These are phyloP conservation scores for Auricularia cornea DNA, from an alignment of 768 basidiomycete genomes.

Conservation along the genomic window DNA sequence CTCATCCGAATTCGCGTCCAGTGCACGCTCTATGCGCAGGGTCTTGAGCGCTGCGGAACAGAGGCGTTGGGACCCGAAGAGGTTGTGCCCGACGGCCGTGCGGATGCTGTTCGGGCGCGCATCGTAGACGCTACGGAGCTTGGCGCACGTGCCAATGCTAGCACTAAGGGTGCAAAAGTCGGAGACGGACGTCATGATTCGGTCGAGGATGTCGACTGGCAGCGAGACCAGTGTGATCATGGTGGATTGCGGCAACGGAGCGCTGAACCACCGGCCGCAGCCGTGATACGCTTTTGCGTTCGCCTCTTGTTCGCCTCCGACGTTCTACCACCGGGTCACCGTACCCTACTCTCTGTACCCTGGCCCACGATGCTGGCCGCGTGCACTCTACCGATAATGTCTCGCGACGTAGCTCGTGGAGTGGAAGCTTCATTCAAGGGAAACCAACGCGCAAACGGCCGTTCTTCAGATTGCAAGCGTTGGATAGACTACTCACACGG, in stretches of 20 bases:
- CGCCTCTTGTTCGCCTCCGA: too few species aligned
- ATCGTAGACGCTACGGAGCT: conserved; percentile 23
- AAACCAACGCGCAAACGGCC: too few species aligned
- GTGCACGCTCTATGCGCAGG: conserved; percentile 11
- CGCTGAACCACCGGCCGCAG: too few species aligned
- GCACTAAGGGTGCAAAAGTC: conserved; percentile 21
- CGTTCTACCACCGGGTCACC: too few species aligned
- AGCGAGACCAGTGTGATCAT: neutral
- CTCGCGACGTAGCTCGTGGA: too few species aligned
- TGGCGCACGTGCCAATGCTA: conserved; percentile 22
- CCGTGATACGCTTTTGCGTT: too few species aligned
- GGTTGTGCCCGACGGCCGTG: conserved; percentile 21
- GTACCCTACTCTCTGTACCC: too few species aligned
- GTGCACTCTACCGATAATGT: too few species aligned
- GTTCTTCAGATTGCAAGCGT: too few species aligned
- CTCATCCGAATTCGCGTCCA: conserved; percentile 2
- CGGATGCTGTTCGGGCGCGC: conserved; percentile 23
- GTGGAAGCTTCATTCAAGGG: too few species aligned
- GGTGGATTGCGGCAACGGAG: neutral
- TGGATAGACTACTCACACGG: too few species aligned
- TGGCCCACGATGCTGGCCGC: too few species aligned
- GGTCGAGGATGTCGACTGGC: conserved; percentile 21
- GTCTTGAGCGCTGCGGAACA: conserved; percentile 17
- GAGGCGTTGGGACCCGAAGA: conserved; percentile 25
- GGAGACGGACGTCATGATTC: conserved; percentile 20